phyloP scores from a whole-genome alignment of 345 rosid species.

The Camelina laxa region DNA sequence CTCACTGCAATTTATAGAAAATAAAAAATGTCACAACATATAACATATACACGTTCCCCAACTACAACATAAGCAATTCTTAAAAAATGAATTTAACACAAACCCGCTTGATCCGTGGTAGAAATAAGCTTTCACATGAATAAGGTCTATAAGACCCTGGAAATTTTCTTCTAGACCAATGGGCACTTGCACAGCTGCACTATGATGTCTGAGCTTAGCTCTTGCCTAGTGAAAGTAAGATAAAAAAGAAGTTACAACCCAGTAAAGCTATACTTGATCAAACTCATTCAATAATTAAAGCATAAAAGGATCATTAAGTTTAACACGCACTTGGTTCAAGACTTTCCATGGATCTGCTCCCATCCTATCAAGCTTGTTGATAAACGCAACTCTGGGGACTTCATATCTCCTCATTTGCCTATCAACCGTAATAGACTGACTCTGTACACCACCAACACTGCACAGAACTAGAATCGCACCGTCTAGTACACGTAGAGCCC shows the following conservation, averaged over 20 bases:
- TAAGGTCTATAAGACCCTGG: constrained; percentile 89
- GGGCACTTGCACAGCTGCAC: constrained; percentile 97
- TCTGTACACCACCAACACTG: constrained; percentile 98
- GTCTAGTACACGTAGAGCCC: constrained; percentile 94
- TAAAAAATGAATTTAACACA: constrained; percentile 33
- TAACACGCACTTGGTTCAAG: constrained; percentile 71
- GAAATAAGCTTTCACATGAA: constrained; percentile 66
- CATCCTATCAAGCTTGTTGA: constrained; percentile 98
- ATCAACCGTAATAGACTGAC: constrained; percentile 98
- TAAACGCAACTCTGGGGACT: constrained; percentile 92
- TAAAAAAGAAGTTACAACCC: background rate
- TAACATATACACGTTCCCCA: background rate
- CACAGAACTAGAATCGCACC: constrained; percentile 96
- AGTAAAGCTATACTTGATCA: background rate
- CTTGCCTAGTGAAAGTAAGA: constrained; percentile 63
- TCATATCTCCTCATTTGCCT: constrained; percentile 99
- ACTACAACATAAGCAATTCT: background rate
- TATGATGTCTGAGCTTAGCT: constrained; percentile 90
- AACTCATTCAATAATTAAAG: background rate
- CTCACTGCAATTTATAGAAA: constrained; percentile 65
- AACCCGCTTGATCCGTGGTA: constrained; percentile 94
- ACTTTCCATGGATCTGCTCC: constrained; percentile 99
- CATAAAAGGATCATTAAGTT: background rate
- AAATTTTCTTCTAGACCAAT: constrained; percentile 93
- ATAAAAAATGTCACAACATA: constrained; percentile 7